phyloP scores from a whole-genome alignment of 1,139 yeast genomes.

The Geotrichum macrosporum region DNA sequence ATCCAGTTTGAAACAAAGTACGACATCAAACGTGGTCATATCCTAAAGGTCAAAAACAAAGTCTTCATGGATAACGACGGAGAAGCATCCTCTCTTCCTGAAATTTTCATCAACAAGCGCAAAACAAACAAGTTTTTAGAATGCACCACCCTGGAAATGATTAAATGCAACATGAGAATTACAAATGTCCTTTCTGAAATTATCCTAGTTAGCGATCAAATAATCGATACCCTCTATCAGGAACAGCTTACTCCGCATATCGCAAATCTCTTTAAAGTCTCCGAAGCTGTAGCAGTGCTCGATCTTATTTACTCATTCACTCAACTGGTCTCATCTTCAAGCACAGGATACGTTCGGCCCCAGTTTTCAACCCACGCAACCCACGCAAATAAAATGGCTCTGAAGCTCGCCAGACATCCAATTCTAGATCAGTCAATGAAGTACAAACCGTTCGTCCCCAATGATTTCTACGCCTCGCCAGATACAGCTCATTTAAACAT shows the following conservation, averaged over 20 bases:
- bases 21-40: constrained; percentile 43
- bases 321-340: constrained; percentile 27
- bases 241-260: constrained; percentile 32
- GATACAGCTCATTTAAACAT: constrained; percentile 43
- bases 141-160: constrained; percentile 43
- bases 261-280: constrained; percentile 42
- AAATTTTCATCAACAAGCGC: constrained; percentile 37
- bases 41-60: constrained; percentile 31
- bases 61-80: constrained; percentile 20
- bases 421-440: constrained; percentile 36
- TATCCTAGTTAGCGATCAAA: constrained; percentile 41
- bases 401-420: constrained; percentile 44
- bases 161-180: constrained; percentile 43
- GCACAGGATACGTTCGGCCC: constrained; percentile 38
- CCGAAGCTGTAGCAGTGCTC: constrained; percentile 45
- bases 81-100: constrained; percentile 33
- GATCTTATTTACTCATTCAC: constrained; percentile 45
- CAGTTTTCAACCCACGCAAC: constrained; percentile 32
- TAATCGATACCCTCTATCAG: constrained; percentile 37
- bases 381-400: constrained; percentile 30
- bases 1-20: constrained; percentile 37
- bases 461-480: constrained; percentile 38
- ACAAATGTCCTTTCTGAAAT: constrained; percentile 43
- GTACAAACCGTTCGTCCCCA: constrained; percentile 36
- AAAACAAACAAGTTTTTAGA: constrained; percentile 38